Percentiles rank a stretch among this genome's conserved stretches.
Conservation (phyloP, 768 basidiomycete genomes). For the Macrolepiota albuminosa region DNA sequence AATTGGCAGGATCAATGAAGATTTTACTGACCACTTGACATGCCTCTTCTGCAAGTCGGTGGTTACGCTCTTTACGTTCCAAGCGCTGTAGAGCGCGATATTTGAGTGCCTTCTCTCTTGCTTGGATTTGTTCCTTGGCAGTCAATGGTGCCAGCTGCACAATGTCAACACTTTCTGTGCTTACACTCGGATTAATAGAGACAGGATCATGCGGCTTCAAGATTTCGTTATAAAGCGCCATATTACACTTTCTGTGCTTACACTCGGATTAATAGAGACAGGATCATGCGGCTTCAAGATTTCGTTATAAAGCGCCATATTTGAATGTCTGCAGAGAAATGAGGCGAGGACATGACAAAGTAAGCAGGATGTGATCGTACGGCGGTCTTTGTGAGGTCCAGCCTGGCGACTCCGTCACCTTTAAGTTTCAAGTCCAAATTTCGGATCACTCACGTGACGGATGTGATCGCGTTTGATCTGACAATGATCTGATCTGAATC, state of each 20-base stretch:
- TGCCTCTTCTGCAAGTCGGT: conserved; percentile 14
- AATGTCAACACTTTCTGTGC: conserved; percentile 10
- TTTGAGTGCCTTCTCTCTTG: conserved; percentile 10
- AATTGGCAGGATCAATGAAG: neutral
- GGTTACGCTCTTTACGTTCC: conserved; percentile 12
- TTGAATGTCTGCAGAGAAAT: neutral
- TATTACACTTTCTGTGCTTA: conserved; percentile 8
- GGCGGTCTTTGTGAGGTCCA: neutral
- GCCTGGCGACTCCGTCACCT: neutral
- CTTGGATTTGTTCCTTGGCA: conserved; percentile 5
- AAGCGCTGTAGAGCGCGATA: conserved; percentile 15
- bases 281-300: neutral
- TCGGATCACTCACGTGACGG: conserved; percentile 12
- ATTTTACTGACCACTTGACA: conserved; percentile 11
- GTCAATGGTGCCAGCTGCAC: conserved; percentile 9
- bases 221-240: neutral
- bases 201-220: neutral
- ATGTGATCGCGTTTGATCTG: neutral
- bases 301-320: neutral
- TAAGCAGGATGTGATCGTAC: neutral
- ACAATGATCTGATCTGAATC: conserved; percentile 1
- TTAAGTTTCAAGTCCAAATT: conserved; percentile 2
- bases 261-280: neutral
- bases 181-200: neutral
- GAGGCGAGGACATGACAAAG: conserved; percentile 2